These are phyloP conservation scores for Tricholoma bakamatsutake DNA, from an alignment of 768 basidiomycete species.

Conservation along the genomic window DNA sequence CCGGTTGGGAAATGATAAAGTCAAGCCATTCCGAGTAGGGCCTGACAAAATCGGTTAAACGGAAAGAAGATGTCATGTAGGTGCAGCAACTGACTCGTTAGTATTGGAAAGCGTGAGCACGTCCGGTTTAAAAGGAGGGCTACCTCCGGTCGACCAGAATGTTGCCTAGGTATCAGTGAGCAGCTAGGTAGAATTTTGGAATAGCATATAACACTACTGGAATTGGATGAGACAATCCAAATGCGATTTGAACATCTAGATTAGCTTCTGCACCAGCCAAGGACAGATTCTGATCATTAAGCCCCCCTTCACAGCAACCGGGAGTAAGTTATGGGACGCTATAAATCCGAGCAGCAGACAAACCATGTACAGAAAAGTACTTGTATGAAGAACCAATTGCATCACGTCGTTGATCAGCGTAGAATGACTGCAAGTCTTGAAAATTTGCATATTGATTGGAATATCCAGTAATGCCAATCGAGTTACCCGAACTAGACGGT, in stretches of 20 bases:
- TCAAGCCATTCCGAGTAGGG: constrained; percentile 51
- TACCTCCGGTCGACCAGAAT: constrained; percentile 58
- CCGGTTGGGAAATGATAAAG: constrained; percentile 39
- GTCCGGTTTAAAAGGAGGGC: constrained; percentile 54
- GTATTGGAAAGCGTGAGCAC: constrained; percentile 29
- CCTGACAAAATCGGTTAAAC: constrained; percentile 8
- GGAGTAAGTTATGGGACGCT: neutral
- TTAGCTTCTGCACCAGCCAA: constrained; percentile 60
- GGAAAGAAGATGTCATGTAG: neutral
- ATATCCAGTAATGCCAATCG: constrained; percentile 51
- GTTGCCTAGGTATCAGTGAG: constrained; percentile 25
- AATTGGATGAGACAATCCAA: constrained; percentile 60
- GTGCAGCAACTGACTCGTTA: constrained; percentile 23
- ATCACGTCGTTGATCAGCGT: constrained; percentile 37
- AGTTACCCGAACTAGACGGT: constrained; percentile 36
- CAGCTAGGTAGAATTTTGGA: neutral
- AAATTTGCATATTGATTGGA: constrained; percentile 47
- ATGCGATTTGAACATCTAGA: constrained; percentile 63
- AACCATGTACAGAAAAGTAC: constrained; percentile 52
- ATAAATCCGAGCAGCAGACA: neutral
- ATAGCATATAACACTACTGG: constrained; percentile 18
- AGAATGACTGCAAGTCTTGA: constrained; percentile 48
- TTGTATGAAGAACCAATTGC: constrained; percentile 48
- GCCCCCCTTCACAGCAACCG: constrained; percentile 38
- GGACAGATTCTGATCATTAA: constrained; percentile 47